Evolutionary conservation across 768 basidiomycete species (phyloP), one percentile per base, ranked within the genome.

Genomic region (Wakefieldia striispora): DNA sequence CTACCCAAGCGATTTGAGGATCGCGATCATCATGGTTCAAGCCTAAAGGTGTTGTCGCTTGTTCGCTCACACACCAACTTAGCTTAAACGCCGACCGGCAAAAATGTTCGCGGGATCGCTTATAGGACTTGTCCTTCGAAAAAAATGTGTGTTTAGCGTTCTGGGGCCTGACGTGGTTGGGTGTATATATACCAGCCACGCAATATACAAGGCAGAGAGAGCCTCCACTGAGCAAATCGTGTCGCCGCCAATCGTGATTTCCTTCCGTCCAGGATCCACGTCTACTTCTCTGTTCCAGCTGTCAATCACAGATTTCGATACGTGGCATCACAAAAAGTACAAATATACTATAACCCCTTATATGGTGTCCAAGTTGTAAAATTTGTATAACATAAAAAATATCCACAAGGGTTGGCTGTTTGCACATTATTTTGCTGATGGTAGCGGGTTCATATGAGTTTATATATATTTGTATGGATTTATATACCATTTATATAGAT

Each of bases 91-190:
- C 61, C 61, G 64, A 48, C 53, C 59, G 64, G 59, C 48, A 60
- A 64, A 33, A 49, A 63, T 45, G 55, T 56, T 65, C 64, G 64
- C 64, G 64, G 64, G 64, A 65, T 62, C 64, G 64, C 64, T 65
- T 63, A 56, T 26, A 20, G 14, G 14, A 14, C 0, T 41, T 3
- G 20, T 35, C 33, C 47, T 55, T 41, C 47, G 33, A 31, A 39
- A 36, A 21, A 11, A 33, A 6, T 13, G 33, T 16, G 33, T 6
- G 41, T 14, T 43, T 43, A 40, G 20, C 37, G 20, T 24, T 21
- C 24, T 20, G 16, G 23, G n/a, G 24, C 33, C 44, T n/a, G 27
- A 26, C 27, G 39, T 49, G 42, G 42, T 13, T 17, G 14, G 27
- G 40, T 23, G 38, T 45, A 47, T 43, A 39, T 45, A 43, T 24